Percentiles rank a stretch among this genome's conserved stretches.
Conservation (phyloP, 2,329 filamentous ascomycete genomes). For the Cercospora sp. region DNA sequence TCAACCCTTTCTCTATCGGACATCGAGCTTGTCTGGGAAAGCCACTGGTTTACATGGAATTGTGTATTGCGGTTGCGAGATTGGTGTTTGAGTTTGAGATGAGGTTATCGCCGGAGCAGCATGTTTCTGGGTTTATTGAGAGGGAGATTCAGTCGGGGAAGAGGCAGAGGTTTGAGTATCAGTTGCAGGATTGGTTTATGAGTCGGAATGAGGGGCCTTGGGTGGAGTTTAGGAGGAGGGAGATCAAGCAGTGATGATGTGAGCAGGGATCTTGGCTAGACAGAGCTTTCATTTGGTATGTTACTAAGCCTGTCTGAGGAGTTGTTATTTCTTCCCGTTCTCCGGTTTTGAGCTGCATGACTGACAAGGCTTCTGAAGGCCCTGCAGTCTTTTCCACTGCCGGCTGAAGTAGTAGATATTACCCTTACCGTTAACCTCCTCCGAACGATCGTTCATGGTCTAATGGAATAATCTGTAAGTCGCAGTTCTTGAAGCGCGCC, state of each 20-base stretch:
- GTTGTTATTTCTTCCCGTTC: too few species aligned
- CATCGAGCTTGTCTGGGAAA: conserved; percentile 73
- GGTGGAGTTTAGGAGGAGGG: conserved; percentile 52
- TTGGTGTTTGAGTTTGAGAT: conserved; percentile 33
- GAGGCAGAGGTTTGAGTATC: conserved; percentile 61
- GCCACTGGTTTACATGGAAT: conserved; percentile 33
- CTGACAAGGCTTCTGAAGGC: too few species aligned
- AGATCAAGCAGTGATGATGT: too few species aligned
- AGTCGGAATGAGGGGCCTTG: conserved; percentile 70
- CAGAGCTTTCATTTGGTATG: background rate
- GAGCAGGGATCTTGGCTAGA: too few species aligned
- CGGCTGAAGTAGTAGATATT: too few species aligned
- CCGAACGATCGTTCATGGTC: too few species aligned
- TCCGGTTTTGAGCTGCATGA: too few species aligned
- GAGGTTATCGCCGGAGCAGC: conserved; percentile 37
- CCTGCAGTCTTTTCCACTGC: too few species aligned
- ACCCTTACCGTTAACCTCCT: too few species aligned
- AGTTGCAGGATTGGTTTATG: conserved; percentile 71
- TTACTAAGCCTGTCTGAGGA: too few species aligned
- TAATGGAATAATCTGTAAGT: too few species aligned
- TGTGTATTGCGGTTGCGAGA: conserved; percentile 30
- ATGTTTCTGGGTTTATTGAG: conserved; percentile 57
- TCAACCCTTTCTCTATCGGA: conserved; percentile 72
- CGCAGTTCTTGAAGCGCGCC: too few species aligned
- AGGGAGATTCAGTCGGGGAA: conserved; percentile 54